Percentiles rank a stretch among this genome's conserved stretches.
phyloP scores from a whole-genome alignment of 257 asterid genomes.

The Jasminum sambac region DNA sequence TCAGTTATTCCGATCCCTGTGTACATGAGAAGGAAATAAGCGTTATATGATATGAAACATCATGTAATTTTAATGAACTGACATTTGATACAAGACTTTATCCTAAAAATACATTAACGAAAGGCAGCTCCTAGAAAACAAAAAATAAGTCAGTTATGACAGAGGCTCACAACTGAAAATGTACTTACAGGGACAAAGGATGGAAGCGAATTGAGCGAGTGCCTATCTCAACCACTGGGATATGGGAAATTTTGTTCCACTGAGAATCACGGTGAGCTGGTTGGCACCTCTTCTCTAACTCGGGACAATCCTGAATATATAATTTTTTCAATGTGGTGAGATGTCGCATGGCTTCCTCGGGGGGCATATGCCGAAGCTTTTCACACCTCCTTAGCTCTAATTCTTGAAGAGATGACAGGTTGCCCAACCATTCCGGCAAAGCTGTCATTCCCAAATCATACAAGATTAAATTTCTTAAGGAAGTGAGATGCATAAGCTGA shows the following conservation, averaged over 20 bases:
- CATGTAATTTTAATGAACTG: no score
- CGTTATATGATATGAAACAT: background rate
- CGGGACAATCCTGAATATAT: background rate
- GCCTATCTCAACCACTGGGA: no score
- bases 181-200: no score
- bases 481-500: conserved; percentile 13
- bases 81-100: no score
- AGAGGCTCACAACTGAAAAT: no score
- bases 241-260: no score
- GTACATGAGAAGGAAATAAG: background rate
- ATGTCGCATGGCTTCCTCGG: conserved; percentile 16
- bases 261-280: no score
- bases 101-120: no score
- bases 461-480: background rate
- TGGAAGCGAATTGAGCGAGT: no score
- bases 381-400: background rate
- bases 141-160: no score
- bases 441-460: conserved; percentile 10
- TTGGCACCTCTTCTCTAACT: background rate
- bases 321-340: background rate
- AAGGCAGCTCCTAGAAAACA: no score
- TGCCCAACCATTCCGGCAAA: conserved; percentile 15
- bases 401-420: background rate
- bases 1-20: no score
- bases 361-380: conserved; percentile 15